phyloP scores from a whole-genome alignment of 805 yeast genomes.

The Sungouiozyma intestinalis region DNA sequence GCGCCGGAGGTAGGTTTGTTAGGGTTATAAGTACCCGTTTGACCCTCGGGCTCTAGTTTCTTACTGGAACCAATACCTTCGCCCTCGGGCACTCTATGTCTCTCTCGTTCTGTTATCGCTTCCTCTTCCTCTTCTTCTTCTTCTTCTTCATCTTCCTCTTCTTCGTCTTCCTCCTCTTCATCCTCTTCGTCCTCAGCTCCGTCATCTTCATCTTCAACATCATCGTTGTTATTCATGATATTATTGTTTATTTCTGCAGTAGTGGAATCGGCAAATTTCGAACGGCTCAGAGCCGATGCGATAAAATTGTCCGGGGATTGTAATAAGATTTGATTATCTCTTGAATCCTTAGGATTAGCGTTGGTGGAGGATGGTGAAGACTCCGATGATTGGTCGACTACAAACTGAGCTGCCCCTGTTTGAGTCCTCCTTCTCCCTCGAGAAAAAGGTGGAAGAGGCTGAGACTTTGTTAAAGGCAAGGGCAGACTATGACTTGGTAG shows the following conservation, averaged over 20 bases:
- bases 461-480: background rate
- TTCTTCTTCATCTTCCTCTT: background rate
- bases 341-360: background rate
- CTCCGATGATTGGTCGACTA: background rate
- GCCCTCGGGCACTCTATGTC: too few relatives aligned
- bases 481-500: slow-evolving; percentile 9
- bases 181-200: background rate
- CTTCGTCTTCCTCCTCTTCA: background rate
- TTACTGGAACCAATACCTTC: too few relatives aligned
- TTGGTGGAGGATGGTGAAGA: background rate
- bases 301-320: background rate
- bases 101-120: too few relatives aligned
- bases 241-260: background rate
- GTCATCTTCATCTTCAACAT: background rate
- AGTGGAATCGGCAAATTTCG: background rate
- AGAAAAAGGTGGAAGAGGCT: background rate
- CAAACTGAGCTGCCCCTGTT: background rate
- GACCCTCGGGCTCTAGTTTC: too few relatives aligned
- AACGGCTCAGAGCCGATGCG: background rate
- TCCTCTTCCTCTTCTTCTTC: background rate
- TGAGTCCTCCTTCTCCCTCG: background rate
- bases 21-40: too few relatives aligned
- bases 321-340: background rate
- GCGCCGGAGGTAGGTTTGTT: background rate
- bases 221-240: background rate